Evolutionary conservation across 2,329 filamentous ascomycete species (phyloP), one percentile per base, ranked within the genome.

Genomic region (Furcasterigmium furcatum): DNA sequence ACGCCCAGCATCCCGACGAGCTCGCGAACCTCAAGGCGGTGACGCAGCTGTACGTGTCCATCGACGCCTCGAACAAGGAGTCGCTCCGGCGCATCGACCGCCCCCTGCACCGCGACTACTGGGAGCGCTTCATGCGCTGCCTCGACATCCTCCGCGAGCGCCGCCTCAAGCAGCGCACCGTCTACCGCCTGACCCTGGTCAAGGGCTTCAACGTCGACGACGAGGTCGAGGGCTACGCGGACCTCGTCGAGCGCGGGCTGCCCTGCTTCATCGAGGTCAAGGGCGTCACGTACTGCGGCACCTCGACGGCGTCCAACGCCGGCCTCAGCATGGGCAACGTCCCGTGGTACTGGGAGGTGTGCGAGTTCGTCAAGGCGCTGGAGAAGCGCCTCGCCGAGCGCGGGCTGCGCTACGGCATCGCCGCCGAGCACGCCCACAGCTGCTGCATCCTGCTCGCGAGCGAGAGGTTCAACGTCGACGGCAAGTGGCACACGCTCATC

Each of bases 191-290:
- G 4, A n/a, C n/a, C n/a, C 83, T 99, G 3, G 94, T 97, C 61
- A 97, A 97, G 71, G 92, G 91, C 4, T n/a, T 99, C 79, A 97
- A 99, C 63, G 83, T 97, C 52, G 92, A 96, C 20, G 91, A 96
- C 55, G 94, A 96, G 66, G 90, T 85, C 6, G 80, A 85, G 53
- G 92, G 92, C 5, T 97, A 99, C 60, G 92, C 92, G 0, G 84
- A 89, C 58, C 82, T 97, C 2, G 87, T 97, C 16, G 88, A 91
- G 60, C 83, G 84, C 53, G 91, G 87, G 1, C 74, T 96, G 19
- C 92, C 92, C 0, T 92, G 89, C 64, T 96, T 97, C 61, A 83
- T 97, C 41, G n/a, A n/a, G 92, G 80, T 97, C 65, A 97, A 97
- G 72, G 92, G 92, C 45, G 92, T 97, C 30, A 97, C 92, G 1